These are phyloP conservation scores for Usnea hakonensis DNA, from an alignment of 495 filamentous ascomycete species.

Conservation along the genomic window DNA sequence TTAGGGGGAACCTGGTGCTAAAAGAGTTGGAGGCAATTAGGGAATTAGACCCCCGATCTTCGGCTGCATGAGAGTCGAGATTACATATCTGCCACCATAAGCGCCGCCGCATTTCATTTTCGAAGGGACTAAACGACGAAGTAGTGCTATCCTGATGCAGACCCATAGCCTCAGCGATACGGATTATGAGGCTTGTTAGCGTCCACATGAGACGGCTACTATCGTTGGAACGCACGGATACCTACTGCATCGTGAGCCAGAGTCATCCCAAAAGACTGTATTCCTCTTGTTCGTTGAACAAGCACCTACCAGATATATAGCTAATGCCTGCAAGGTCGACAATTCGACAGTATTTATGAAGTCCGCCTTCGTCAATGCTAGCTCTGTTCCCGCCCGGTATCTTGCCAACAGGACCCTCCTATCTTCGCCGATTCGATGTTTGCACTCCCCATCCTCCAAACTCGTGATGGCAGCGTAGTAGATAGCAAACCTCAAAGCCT, in stretches of 20 bases:
- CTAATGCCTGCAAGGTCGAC: constrained; percentile 50
- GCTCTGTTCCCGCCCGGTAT: constrained; percentile 44
- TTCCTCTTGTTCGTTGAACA: background rate
- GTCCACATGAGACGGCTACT: constrained; percentile 33
- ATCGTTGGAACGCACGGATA: constrained; percentile 2
- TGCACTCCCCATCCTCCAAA: constrained; percentile 37
- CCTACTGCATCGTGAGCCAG: background rate
- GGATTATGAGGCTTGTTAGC: constrained; percentile 36
- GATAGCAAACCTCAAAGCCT: constrained; percentile 42
- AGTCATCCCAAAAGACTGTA: background rate
- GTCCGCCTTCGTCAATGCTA: constrained; percentile 42
- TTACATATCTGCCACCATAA: constrained; percentile 73
- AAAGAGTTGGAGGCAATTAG: constrained; percentile 52
- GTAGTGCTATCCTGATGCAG: constrained; percentile 43
- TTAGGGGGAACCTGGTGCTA: constrained; percentile 53
- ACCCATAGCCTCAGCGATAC: constrained; percentile 60
- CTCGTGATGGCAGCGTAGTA: constrained; percentile 46
- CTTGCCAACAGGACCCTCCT: constrained; percentile 33
- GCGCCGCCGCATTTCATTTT: constrained; percentile 61
- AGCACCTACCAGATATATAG: constrained; percentile 41
- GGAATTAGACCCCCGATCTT: constrained; percentile 66
- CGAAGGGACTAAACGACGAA: constrained; percentile 32
- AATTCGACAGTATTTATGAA: constrained; percentile 48
- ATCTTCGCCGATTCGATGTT: constrained; percentile 33
- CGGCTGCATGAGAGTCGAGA: constrained; percentile 60